Conservation (phyloP, 345 rosid species). For the Geranium rotundifolium region DNA sequence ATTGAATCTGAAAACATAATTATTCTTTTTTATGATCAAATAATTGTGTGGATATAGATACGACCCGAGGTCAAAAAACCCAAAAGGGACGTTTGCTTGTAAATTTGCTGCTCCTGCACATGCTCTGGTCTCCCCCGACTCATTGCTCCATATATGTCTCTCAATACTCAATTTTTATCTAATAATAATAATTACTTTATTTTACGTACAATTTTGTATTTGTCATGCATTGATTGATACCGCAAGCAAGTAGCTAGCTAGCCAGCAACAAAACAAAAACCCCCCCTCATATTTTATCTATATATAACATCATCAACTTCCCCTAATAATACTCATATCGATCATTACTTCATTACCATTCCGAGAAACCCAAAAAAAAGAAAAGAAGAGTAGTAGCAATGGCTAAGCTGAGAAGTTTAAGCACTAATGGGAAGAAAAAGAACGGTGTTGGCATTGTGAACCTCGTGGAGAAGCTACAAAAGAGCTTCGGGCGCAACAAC, state of each 20-base stretch:
- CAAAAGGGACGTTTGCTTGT: conserved; percentile 17
- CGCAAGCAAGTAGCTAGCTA: too few relatives aligned
- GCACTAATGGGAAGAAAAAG: conserved; percentile 7
- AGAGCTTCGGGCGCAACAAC: conserved; percentile 16
- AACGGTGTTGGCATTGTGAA: conserved; percentile 19
- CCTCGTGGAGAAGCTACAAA: conserved; percentile 23
- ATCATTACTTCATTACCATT: background rate
- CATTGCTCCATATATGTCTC: too few relatives aligned
- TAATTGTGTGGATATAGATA: too few relatives aligned
- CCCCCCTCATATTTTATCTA: too few relatives aligned
- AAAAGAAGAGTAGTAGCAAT: background rate
- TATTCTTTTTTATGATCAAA: too few relatives aligned
- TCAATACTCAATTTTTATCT: background rate
- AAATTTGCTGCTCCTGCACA: conserved; percentile 14
- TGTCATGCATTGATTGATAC: too few relatives aligned
- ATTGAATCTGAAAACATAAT: too few relatives aligned
- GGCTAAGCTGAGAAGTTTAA: conserved; percentile 12
- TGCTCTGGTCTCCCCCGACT: conserved; percentile 16
- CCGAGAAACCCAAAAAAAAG: background rate
- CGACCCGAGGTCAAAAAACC: too few relatives aligned
- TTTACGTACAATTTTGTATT: background rate
- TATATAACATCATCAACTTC: background rate
- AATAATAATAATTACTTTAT: background rate
- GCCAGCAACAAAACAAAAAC: too few relatives aligned
- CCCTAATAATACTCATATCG: background rate